phyloP scores from a whole-genome alignment of 1,284 basidiomycete genomes.

The Cerioporus squamosus region DNA sequence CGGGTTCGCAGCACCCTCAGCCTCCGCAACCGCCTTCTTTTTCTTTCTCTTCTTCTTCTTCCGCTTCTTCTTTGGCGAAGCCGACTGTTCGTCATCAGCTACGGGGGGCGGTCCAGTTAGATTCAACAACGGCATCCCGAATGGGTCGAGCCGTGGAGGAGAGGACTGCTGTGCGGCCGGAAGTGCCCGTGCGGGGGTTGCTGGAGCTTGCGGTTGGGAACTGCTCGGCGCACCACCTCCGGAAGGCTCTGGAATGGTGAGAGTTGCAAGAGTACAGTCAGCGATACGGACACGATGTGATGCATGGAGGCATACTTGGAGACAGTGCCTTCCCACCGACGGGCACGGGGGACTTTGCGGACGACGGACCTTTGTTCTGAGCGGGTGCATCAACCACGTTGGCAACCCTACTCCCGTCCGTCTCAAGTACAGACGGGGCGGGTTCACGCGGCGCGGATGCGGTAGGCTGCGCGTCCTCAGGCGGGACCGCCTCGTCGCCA shows the following conservation, averaged over 20 bases:
- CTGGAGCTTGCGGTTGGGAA: not conserved
- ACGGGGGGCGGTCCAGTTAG: constrained; percentile 52
- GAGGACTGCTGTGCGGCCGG: not conserved
- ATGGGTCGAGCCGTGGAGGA: constrained; percentile 7
- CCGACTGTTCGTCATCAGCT: constrained; percentile 35
- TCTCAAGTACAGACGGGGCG: not conserved
- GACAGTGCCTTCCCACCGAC: too few species aligned
- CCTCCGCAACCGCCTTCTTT: constrained; percentile 39
- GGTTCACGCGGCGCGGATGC: not conserved
- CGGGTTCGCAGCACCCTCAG: not conserved
- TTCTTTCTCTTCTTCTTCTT: constrained; percentile 59
- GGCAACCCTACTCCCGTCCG: too few species aligned
- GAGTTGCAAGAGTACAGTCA: too few species aligned
- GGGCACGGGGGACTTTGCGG: too few species aligned
- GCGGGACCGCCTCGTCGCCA: not conserved
- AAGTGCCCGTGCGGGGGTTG: not conserved
- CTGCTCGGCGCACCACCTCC: too few species aligned
- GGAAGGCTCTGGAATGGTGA: too few species aligned
- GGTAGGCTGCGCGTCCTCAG: not conserved
- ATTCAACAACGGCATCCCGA: constrained; percentile 53
- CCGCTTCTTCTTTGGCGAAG: constrained; percentile 50
- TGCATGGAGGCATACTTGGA: too few species aligned
- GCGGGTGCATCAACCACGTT: too few species aligned
- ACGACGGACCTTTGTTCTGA: too few species aligned
- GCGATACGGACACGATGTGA: too few species aligned